Percentiles rank a stretch among this genome's conserved stretches.
These are phyloP conservation scores for Amylostereum areolatum DNA, from an alignment of 1,284 basidiomycete species.

Conservation along the genomic window DNA sequence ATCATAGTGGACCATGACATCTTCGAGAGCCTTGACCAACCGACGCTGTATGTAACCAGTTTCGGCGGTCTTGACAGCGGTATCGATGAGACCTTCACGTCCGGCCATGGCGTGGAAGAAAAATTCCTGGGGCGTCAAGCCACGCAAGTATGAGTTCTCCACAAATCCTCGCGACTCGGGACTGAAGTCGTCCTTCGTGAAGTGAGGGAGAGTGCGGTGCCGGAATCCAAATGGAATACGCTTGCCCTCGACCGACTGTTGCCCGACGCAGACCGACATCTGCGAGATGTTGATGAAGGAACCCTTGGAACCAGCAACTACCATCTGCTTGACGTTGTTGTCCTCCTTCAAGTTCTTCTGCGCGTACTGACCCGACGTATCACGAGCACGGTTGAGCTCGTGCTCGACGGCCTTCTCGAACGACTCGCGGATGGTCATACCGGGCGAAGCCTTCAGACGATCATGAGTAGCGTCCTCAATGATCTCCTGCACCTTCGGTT, in stretches of 20 bases:
- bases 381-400: slow-evolving; percentile 93
- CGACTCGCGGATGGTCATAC: slow-evolving; percentile 99
- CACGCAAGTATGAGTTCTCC: slow-evolving; percentile 98
- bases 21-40: slow-evolving; percentile 96
- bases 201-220: slow-evolving; percentile 94
- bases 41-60: slow-evolving; percentile 99
- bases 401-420: slow-evolving; percentile 92
- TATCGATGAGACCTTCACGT: slow-evolving; percentile 98
- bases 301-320: slow-evolving; percentile 97
- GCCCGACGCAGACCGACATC: slow-evolving; percentile 99
- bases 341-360: slow-evolving; percentile 96
- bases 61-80: slow-evolving; percentile 99
- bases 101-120: slow-evolving; percentile 99
- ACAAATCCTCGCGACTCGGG: slow-evolving; percentile 99
- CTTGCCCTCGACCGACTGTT: slow-evolving; percentile 97
- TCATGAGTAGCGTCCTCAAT: slow-evolving; percentile 81
- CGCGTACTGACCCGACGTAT: slow-evolving; percentile 91
- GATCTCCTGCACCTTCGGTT: slow-evolving; percentile 60
- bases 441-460: slow-evolving; percentile 81
- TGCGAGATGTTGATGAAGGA: slow-evolving; percentile 99
- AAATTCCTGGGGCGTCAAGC: slow-evolving; percentile 96
- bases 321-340: slow-evolving; percentile 99
- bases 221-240: slow-evolving; percentile 98
- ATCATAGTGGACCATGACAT: slow-evolving; percentile 96
- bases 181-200: slow-evolving; percentile 98